Evolutionary conservation across 2,329 filamentous ascomycete species (phyloP).

Genomic region (Bipolaris zeicola): DNA sequence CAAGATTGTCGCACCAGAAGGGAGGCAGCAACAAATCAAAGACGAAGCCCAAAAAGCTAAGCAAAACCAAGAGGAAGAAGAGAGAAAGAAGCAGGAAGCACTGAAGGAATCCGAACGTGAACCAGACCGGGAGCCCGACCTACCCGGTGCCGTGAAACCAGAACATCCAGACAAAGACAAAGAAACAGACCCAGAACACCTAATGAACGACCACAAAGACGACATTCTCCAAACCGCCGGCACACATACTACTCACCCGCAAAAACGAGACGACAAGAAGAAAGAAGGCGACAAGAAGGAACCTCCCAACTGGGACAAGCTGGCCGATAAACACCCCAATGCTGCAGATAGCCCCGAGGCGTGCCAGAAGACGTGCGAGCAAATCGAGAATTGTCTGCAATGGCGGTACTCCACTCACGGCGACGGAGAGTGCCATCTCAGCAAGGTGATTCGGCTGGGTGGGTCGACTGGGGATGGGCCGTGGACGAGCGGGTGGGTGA

Average conservation of each 20-base stretch:
- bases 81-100: background rate
- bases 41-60: slow-evolving; percentile 14
- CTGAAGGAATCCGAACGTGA: background rate
- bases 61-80: background rate
- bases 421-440: slow-evolving; percentile 41
- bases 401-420: slow-evolving; percentile 38
- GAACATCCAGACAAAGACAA: background rate
- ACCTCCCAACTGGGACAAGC: slow-evolving; percentile 22
- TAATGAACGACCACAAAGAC: slow-evolving; percentile 1
- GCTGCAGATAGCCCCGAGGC: slow-evolving; percentile 29
- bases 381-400: slow-evolving; percentile 44
- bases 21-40: slow-evolving; percentile 22
- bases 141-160: no score
- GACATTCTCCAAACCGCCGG: slow-evolving; percentile 6
- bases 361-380: slow-evolving; percentile 39
- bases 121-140: no score
- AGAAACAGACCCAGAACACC: background rate
- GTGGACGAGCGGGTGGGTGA: slow-evolving; percentile 47
- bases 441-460: slow-evolving; percentile 40
- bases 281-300: slow-evolving; percentile 13
- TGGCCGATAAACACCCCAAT: slow-evolving; percentile 24
- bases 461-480: slow-evolving; percentile 22
- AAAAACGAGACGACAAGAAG: slow-evolving; percentile 4
- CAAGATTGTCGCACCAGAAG: slow-evolving; percentile 25
- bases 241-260: background rate